Evolutionary conservation across 306 rosid species (phyloP), one percentile per base, ranked within the genome.

Genomic region (Trifolium repens): DNA sequence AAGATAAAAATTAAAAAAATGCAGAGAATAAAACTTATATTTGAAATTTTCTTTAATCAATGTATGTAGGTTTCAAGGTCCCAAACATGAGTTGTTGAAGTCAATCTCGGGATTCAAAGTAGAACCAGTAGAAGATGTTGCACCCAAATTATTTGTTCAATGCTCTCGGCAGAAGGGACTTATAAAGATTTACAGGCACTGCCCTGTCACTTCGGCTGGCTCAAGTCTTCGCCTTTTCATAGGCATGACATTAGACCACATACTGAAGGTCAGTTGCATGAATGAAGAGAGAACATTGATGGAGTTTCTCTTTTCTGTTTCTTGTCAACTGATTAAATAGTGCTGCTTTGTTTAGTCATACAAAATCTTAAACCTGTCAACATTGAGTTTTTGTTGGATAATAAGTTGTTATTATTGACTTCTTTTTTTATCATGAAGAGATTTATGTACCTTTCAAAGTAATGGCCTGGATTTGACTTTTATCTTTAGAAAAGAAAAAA

Each of bases 141-240:
- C 99, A 76, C 90, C 96, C 76, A 94, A 94, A 83, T 83, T 94
- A 80, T 92, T 94, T 84, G 99, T 94, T 70, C 99, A 94, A 75
- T 94, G 99, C 81, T 94, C 99, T 81, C 96, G 96, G 80, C 99
- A 94, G 84, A 91, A 88, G 84, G 97, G 96, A 77, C 97, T 90
- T 52, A 71, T 94, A 84, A 91, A 91, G 91, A 92, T 94, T 82
- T 92, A 94, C 91, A 86, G 92, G 79, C 99, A 94, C 86, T 52
- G 40, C 81, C 84, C 49, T 39, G 81, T 84, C 86, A 80, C 27
- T 77, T 78, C 69, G 67, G 81, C 73, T 77, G 89, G 86, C 77
- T 77, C 74, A 75, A 62, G 77, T 60, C 85, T 80, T 81, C 92
- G 52, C 64, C 85, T 30, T 77, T 83, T 34, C 73, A 72, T 40